Conservation (phyloP, 2,329 filamentous ascomycete species). For the Aspergillus caelatus region DNA sequence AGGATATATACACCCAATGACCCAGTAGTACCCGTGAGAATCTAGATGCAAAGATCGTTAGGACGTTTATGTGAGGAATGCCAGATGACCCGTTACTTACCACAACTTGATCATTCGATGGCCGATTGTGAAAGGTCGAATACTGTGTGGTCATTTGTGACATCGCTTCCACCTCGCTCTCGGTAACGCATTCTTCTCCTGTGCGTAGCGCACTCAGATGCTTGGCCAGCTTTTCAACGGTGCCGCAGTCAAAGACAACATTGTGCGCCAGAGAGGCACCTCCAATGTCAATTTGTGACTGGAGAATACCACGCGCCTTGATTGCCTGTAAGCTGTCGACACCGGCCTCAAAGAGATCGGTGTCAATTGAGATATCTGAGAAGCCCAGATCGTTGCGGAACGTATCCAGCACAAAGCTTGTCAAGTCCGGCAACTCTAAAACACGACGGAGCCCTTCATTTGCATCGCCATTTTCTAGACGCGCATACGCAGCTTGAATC, state of each 20-base stretch:
- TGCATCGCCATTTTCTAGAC: no score
- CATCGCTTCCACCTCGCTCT: background rate
- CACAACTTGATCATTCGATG: no score
- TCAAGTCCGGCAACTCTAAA: no score
- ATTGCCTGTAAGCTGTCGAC: conserved; percentile 3
- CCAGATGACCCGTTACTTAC: no score
- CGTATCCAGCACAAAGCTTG: no score
- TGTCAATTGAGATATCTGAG: no score
- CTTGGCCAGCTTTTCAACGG: background rate
- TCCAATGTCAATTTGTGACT: background rate
- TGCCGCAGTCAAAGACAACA: background rate
- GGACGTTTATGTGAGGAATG: background rate
- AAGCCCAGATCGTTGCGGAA: no score
- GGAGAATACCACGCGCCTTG: background rate
- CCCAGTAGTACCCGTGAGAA: background rate
- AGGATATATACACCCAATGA: background rate
- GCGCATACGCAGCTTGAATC: no score
- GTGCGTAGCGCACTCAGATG: background rate
- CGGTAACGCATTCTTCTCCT: background rate
- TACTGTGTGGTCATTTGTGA: background rate
- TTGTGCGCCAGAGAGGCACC: background rate
- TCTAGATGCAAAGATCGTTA: background rate
- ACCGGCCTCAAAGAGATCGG: background rate
- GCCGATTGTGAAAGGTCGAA: background rate
- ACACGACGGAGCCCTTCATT: no score